A percentile compares a stretch with the other conserved stretches of the same genome.
Evolutionary conservation across 345 rosid species (phyloP).

Genomic region (Acer yangbiense): DNA sequence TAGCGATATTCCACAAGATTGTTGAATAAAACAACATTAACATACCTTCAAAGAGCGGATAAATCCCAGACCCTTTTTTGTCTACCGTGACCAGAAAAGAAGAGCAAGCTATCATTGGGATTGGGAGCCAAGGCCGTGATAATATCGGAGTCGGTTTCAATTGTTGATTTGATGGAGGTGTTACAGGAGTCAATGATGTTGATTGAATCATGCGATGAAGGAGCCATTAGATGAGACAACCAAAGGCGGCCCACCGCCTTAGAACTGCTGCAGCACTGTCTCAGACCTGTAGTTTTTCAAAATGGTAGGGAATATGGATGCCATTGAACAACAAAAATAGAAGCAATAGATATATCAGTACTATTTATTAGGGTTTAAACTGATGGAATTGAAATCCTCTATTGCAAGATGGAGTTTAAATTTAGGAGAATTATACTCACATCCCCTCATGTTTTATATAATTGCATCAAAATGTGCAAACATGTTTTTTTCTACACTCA

Average conservation of each 20-base stretch:
- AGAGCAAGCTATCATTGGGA: conserved; percentile 76
- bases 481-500: no score
- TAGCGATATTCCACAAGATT: no score
- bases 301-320: conserved; percentile 30
- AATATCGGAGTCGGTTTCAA: conserved; percentile 67
- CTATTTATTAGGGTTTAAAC: no score
- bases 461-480: no score
- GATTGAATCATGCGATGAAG: conserved; percentile 56
- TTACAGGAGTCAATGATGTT: conserved; percentile 60
- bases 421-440: no score
- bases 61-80: conserved; percentile 92
- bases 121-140: conserved; percentile 77
- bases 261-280: conserved; percentile 76
- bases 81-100: conserved; percentile 89
- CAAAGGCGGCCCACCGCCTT: conserved; percentile 85
- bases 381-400: no score
- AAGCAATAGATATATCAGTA: no score
- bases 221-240: conserved; percentile 75
- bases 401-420: no score
- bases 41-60: conserved; percentile 94
- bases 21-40: neutral
- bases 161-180: conserved; percentile 55
- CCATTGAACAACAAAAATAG: conserved; percentile 29
- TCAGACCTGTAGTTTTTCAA: conserved; percentile 72
- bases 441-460: no score